Base-by-base conservation (phyloP, 1,284 basidiomycete genomes). In the Kalmanozyma brasiliensis region DNA sequence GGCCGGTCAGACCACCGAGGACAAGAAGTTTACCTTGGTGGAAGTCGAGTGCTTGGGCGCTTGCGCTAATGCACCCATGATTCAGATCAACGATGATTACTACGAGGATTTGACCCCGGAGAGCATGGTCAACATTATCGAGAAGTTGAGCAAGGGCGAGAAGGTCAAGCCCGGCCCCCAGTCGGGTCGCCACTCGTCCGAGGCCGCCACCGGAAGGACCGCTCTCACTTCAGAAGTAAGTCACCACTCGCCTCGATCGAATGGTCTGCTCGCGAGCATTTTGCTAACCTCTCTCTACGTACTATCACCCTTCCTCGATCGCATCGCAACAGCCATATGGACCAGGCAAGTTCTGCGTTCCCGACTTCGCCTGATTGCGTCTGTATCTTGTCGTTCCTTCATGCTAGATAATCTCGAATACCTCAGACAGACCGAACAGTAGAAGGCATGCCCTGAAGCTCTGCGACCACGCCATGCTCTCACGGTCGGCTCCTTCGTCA, bases 21-120 rank as follows among this genome's bases (percentile, higher is more conserved):
- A 98, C 82, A 92, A 93, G 52, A 94, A 95, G 84, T 99, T 98
- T 84, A 98, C 96, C 8, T 89, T 98, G 44, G 88, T 98, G 66
- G 95, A 99, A 84, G 95, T 98, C 37, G 95, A 98, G 84, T 99
- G 95, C 84, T 89, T 98, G 76, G 95, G 80, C 41, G 96, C 95
- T 46, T 99, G 95, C 85, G 91, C 91, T 75, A 99, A 98, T 84
- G 96, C 96, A n/a, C 95, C 95, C 11, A 99, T 98, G 95, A 86
- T 98, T 83, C 94, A 91, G 74, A 88, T 98, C 81, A 91, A 91
- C 49, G 96, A 98, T 81, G 93, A 97, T 83, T 99, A 92, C 86
- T 98, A 94, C 83, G 95, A 99, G 89, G 95, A 99, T 82, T 86
- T 99, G 52, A 98, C 94, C n/a, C 88, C 92, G 2, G 88, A 90